Base-by-base conservation (phyloP, 1,139 yeast genomes). In the Geotrichum siamense region DNA sequence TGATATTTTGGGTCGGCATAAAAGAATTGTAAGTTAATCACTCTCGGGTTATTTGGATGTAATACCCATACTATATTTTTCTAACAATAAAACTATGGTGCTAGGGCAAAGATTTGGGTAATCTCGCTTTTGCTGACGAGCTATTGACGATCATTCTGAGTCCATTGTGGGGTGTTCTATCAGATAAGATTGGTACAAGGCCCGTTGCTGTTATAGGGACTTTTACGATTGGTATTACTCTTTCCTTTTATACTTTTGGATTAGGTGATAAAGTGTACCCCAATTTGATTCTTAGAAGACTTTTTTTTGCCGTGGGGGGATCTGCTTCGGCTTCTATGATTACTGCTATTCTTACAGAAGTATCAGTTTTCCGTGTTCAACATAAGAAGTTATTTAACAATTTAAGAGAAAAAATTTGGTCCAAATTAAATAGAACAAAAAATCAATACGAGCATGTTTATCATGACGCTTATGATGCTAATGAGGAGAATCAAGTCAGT, bases 61-160 rank as follows among this genome's bases (percentile, higher is more conserved):
- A 6, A n/a, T n/a, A n/a, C n/a, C n/a, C n/a, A n/a, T n/a, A n/a
- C n/a, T n/a, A n/a, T n/a, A n/a, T 23, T 23, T 6, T 8, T 23
- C 10, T 10, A 8, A 23, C 6, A 8, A 23, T 23, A 28, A 26
- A 38, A 36, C 25, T 22, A n/a, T 28, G 15, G 9, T 10, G n/a
- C 9, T 38, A 56, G 47, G 87, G 87, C 1, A 65, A 68, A 36
- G 68, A 73, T 41, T 73, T 79, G 15, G 86, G 87, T 0, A 65
- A 72, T 2, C 58, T 81, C 40, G 84, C 85, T 0, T 73, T 79
- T 41, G 71, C 71, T 10, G 89, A 81, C 57, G 89, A 82, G 55
- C 49, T 79, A 2, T 61, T 74, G 0, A 69, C 78, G 6, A 73
- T 81, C 45, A 45, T 70, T 0, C 54, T 70, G n/a, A 73, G 82